A percentile compares a stretch with the other conserved stretches of the same genome.
phyloP scores from a whole-genome alignment of 345 rosid genomes.

The Heritiera littoralis region DNA sequence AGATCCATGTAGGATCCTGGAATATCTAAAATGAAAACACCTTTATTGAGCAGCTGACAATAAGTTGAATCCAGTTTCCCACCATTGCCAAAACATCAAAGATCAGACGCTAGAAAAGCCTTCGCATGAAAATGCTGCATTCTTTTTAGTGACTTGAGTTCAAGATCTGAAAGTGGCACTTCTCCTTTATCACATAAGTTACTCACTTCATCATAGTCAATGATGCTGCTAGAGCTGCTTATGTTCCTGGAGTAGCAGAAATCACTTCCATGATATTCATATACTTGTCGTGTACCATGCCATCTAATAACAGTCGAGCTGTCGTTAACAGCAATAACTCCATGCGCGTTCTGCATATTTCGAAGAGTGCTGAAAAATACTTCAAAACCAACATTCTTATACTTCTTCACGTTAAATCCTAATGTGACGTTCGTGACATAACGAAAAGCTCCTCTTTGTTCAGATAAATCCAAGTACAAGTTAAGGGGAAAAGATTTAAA shows the following conservation, averaged over 20 bases:
- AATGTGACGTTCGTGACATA: slow-evolving; percentile 34
- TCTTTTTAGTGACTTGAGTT: background rate
- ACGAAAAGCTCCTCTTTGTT: background rate
- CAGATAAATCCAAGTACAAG: background rate
- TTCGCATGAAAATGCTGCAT: background rate
- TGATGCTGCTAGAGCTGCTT: slow-evolving; percentile 65
- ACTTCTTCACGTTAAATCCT: slow-evolving; percentile 45
- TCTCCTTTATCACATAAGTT: slow-evolving; percentile 34
- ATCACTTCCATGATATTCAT: slow-evolving; percentile 45
- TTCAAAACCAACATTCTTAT: slow-evolving; percentile 19
- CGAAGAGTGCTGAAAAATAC: slow-evolving; percentile 25
- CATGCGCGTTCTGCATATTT: slow-evolving; percentile 56
- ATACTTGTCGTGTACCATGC: slow-evolving; percentile 60
- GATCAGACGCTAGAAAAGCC: background rate
- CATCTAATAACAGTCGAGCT: slow-evolving; percentile 44
- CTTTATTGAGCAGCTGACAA: background rate
- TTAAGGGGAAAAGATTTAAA: background rate
- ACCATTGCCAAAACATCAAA: no score
- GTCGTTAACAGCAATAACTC: slow-evolving; percentile 49
- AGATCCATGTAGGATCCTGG: background rate
- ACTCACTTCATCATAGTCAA: slow-evolving; percentile 49
- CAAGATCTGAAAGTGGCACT: background rate
- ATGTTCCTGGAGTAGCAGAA: slow-evolving; percentile 75
- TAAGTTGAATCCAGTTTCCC: background rate
- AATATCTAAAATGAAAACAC: background rate